Conservation (phyloP, 306 rosid species). For the Cyamopsis tetragonoloba region DNA sequence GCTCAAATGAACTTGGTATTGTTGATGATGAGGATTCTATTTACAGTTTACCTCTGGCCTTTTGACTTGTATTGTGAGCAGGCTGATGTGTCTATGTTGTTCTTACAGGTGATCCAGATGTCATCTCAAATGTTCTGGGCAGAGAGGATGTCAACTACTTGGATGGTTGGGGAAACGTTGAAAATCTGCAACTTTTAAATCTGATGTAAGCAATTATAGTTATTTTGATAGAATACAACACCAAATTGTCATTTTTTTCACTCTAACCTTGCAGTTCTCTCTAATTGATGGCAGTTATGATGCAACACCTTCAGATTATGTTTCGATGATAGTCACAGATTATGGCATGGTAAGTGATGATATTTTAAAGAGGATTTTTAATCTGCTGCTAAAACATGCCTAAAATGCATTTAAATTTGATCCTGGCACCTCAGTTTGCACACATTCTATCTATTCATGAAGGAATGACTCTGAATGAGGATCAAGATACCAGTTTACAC, state of each 20-base stretch:
- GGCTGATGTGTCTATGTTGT: conserved; percentile 26
- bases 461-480: neutral
- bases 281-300: conserved; percentile 52
- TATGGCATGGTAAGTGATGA: conserved; percentile 47
- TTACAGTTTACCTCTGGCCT: neutral
- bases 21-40: neutral
- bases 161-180: conserved; percentile 43
- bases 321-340: conserved; percentile 48
- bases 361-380: neutral
- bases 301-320: conserved; percentile 60
- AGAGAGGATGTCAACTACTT: conserved; percentile 44
- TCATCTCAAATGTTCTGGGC: conserved; percentile 40
- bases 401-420: no score
- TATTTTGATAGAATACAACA: neutral
- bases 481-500: neutral
- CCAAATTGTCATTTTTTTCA: conserved; percentile 24
- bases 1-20: conserved; percentile 60
- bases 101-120: conserved; percentile 52
- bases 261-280: conserved; percentile 31
- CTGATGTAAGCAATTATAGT: conserved; percentile 40
- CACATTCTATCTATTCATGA: neutral
- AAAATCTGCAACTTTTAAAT: conserved; percentile 55
- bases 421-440: no score
- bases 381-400: conserved; percentile 8
- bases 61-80: conserved; percentile 4